Evolutionary conservation across 2,329 filamentous ascomycete genomes (phyloP), one percentile per base, ranked within the genome.

Genomic region (Nakataea oryzae): DNA sequence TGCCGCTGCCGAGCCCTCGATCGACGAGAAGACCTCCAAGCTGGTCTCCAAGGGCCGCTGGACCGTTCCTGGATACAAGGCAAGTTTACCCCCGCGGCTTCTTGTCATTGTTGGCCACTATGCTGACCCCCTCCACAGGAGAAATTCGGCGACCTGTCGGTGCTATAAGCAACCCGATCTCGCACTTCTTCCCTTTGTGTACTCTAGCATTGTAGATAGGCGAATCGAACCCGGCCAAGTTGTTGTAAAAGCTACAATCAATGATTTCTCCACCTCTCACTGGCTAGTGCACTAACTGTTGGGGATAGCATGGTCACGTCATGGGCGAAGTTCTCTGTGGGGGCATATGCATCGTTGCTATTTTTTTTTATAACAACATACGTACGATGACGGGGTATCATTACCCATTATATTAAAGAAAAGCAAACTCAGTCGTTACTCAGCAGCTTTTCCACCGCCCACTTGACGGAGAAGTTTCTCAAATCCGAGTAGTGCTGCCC

Each of bases 51-150:
- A 96, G 88, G 93, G 93, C 77, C 91, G 92, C 86, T 99, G 95
- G 95, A 86, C 88, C 81, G 93, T 96, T 74, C 93, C 95, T 67
- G 95, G 95, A 75, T 99, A 99, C 90, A 96, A 97, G 91, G 93
- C 93, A 81, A 71, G 88, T 74, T 64, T 57, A 58, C 9, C 32
- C 17, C 32, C 26, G 24, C 14, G 3, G 57, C 50, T 60, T 41
- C 13, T 62, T 58, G 54, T 56, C n/a, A 58, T 14, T 4, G 3
- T 21, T 50, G 12, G n/a, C 7, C 14, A 27, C 54, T n/a, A 56
- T 69, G 64, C 82, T 89, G 75, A 88, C 75, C 62, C 65, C 68
- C 58, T 2, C 58, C 72, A 69, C 72, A 97, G 93, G 95, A 99
- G 86, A 96, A 93, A 86, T 99, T 97, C 79, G 95, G 95, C 82